phyloP scores from a whole-genome alignment of 2,329 filamentous ascomycete species.

The Sporothrix luriei region DNA sequence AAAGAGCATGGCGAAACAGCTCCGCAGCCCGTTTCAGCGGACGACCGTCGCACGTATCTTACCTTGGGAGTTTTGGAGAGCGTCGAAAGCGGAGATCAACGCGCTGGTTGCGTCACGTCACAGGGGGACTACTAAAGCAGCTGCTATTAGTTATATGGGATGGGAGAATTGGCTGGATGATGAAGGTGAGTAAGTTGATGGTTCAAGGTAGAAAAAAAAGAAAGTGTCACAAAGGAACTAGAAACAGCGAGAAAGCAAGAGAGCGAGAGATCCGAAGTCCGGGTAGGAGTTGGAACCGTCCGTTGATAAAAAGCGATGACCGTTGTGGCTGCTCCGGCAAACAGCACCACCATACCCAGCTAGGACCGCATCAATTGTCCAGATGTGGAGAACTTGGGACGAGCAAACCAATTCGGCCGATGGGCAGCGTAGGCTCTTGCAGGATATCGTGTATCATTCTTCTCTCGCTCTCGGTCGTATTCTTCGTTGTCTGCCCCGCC shows the following conservation, averaged over 20 bases:
- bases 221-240: background rate
- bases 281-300: background rate
- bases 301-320: background rate
- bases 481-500: background rate
- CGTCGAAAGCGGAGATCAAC: conserved; percentile 21
- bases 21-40: conserved; percentile 27
- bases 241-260: background rate
- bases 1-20: conserved; percentile 31
- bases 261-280: background rate
- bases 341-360: background rate
- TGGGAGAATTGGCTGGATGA: background rate
- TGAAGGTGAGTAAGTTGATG: background rate
- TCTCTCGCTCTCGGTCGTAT: conserved; percentile 1
- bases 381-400: conserved; percentile 9
- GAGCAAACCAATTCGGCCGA: background rate
- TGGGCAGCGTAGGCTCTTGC: background rate
- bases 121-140: background rate
- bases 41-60: background rate
- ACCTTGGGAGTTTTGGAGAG: conserved; percentile 20
- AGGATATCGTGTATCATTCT: background rate
- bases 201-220: background rate
- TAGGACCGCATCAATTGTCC: conserved; percentile 26
- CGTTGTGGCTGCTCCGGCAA: too few relatives aligned
- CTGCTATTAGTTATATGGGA: conserved; percentile 4
- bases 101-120: conserved; percentile 7